Base-by-base conservation (phyloP, 768 basidiomycete species). In the Pulveroboletus sp. region DNA sequence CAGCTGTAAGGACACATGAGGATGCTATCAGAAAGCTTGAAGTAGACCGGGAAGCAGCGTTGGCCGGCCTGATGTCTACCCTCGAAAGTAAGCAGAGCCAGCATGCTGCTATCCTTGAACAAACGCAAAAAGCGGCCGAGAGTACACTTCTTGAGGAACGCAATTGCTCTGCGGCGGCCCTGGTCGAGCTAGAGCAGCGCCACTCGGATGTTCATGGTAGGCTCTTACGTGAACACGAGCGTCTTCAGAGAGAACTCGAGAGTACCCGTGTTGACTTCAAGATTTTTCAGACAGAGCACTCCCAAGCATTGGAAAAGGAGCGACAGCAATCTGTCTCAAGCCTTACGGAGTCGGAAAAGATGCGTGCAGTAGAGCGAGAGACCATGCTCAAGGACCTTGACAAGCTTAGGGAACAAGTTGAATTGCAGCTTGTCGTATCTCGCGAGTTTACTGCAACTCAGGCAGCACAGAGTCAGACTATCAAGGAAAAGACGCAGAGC, bases 211-310 rank as follows among this genome's bases (percentile, higher is more conserved):
- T 82, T 46, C 70, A 73, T 15, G 75, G 75, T 51, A 66, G 66
- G 18, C 60, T 75, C 28, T 56, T 62, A 26, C 67, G 64, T 50
- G 70, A 71, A 37, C 69, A 66, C 49, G 69, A 69, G 37, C 45
- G 64, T 28, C 67, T 77, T 10, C 39, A 49, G 24, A 56, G 81
- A 52, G 83, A 91, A 62, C 66, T 89, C 12, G 80, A 83, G 57
- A 71, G 78, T 8, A 71, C 81, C 62, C 85, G 82, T 61, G 58
- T 68, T 7, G 66, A 69, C 12, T 61, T 68, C 27, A 66, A 67
- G 46, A 65, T 71, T 7, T 45, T 53, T 32, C 57, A 57, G 26
- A 54, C 51, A 17, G 48, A 57, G 11, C 47, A 65, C 26, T 54
- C 51, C 11, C 52, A 45, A 12, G 46, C 42, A 27, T 44, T 70